phyloP scores from a whole-genome alignment of 2,329 filamentous ascomycete genomes.

The Ophiostoma sp. region DNA sequence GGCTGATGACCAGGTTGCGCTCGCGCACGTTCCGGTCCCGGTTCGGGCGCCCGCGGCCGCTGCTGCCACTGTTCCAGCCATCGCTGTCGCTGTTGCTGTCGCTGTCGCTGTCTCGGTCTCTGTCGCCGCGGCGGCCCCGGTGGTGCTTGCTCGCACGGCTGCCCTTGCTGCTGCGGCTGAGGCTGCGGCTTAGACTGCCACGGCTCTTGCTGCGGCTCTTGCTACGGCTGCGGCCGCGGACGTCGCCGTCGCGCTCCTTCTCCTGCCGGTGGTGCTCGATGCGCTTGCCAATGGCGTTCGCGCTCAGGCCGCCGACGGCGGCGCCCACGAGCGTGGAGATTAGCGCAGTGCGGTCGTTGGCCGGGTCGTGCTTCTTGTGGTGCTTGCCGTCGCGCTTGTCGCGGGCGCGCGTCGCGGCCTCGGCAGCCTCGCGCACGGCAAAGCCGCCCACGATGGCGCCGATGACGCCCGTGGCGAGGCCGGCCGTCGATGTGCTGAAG shows the following conservation, averaged over 20 bases:
- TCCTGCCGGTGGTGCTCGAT: slow-evolving; percentile 38
- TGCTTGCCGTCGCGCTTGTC: slow-evolving; percentile 29
- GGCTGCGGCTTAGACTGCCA: slow-evolving; percentile 27
- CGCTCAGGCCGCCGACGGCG: slow-evolving; percentile 51
- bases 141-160: not conserved
- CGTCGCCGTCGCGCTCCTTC: slow-evolving; percentile 24
- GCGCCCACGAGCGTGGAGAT: slow-evolving; percentile 51
- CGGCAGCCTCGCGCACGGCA: slow-evolving; percentile 42
- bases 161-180: slow-evolving; percentile 18
- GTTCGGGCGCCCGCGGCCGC: slow-evolving; percentile 28
- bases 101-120: slow-evolving; percentile 23
- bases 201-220: slow-evolving; percentile 25
- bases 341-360: slow-evolving; percentile 31
- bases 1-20: slow-evolving; percentile 21
- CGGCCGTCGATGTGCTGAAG: slow-evolving; percentile 46
- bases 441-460: slow-evolving; percentile 52
- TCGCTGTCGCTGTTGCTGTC: slow-evolving; percentile 17
- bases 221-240: slow-evolving; percentile 27
- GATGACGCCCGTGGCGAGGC: slow-evolving; percentile 48
- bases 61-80: slow-evolving; percentile 14
- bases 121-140: slow-evolving; percentile 27
- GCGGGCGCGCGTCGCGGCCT: slow-evolving; percentile 32
- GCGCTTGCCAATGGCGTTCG: slow-evolving; percentile 46
- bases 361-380: slow-evolving; percentile 25
- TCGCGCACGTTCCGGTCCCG: slow-evolving; percentile 22